Conservation (phyloP, 805 yeast species). For the Cyberlindnera japonica region DNA sequence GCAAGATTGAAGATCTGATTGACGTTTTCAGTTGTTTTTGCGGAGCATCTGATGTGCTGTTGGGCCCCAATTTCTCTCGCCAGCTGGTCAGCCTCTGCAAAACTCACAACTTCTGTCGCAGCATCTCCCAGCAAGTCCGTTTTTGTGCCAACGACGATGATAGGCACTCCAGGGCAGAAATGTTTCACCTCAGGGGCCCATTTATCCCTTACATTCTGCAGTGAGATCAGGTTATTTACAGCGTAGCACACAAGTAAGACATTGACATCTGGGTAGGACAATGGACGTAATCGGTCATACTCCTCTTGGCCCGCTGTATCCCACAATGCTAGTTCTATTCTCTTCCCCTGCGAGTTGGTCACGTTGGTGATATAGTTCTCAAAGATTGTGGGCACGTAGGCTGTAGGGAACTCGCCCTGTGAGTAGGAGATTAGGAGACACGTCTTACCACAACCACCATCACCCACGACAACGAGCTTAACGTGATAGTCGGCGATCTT, state of each 20-base stretch:
- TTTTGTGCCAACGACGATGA: slow-evolving; percentile 79
- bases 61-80: slow-evolving; percentile 64
- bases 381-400: slow-evolving; percentile 79
- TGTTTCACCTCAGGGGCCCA: slow-evolving; percentile 89
- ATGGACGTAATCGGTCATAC: slow-evolving; percentile 73
- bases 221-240: slow-evolving; percentile 55
- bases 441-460: slow-evolving; percentile 90
- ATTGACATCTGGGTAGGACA: slow-evolving; percentile 77
- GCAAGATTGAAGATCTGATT: slow-evolving; percentile 65
- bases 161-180: slow-evolving; percentile 78
- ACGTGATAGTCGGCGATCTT: slow-evolving; percentile 35
- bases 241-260: slow-evolving; percentile 73
- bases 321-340: slow-evolving; percentile 74
- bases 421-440: slow-evolving; percentile 64
- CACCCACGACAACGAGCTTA: slow-evolving; percentile 82
- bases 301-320: slow-evolving; percentile 92
- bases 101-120: slow-evolving; percentile 41
- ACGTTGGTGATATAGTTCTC: slow-evolving; percentile 70
- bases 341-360: slow-evolving; percentile 42
- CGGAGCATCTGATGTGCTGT: slow-evolving; percentile 76
- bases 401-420: slow-evolving; percentile 64
- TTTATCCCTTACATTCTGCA: slow-evolving; percentile 69
- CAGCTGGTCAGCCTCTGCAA: slow-evolving; percentile 30
- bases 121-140: slow-evolving; percentile 47
- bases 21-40: slow-evolving; percentile 65